Evolutionary conservation across 78 protist genomes (phyloP).

Genomic region (Dictyostelium purpureum): DNA sequence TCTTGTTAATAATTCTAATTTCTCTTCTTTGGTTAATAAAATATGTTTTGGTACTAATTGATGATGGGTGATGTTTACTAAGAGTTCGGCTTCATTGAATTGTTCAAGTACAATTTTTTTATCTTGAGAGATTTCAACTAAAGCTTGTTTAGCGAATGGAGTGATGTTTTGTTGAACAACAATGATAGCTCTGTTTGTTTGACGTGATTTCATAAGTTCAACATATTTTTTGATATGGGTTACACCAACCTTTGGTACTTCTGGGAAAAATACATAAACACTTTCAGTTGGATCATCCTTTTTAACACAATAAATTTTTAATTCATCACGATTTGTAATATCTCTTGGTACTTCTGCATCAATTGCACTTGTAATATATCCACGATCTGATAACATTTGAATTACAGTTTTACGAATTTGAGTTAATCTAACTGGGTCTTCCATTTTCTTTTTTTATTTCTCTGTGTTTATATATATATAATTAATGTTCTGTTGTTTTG

Average conservation of each 20-base stretch:
- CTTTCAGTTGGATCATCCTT: conserved; percentile 75
- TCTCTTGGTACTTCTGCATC: conserved; percentile 52
- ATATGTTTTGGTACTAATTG: conserved; percentile 93
- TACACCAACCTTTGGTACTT: conserved; percentile 73
- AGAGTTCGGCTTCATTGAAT: conserved; percentile 89
- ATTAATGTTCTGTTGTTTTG: background rate
- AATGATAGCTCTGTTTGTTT: conserved; percentile 49
- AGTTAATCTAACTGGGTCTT: conserved; percentile 50
- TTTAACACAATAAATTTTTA: conserved; percentile 11
- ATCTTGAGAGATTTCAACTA: conserved; percentile 47
- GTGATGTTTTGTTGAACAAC: conserved; percentile 62
- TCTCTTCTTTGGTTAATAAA: conserved; percentile 75
- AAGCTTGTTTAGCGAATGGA: conserved; percentile 76
- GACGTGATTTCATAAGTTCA: conserved; percentile 34
- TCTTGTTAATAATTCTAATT: conserved; percentile 61
- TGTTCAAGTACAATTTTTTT: conserved; percentile 65
- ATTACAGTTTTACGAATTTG: conserved; percentile 75
- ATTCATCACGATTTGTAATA: background rate
- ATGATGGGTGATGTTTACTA: conserved; percentile 96
- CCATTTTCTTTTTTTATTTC: conserved; percentile 29
- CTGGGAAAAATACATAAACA: conserved; percentile 80
- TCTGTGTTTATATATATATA: background rate
- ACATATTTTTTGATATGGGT: conserved; percentile 55
- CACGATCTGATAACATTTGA: conserved; percentile 90
- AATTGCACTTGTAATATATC: conserved; percentile 34